phyloP scores from a whole-genome alignment of 768 basidiomycete species.

The Chalciporus sphaerocephalus region DNA sequence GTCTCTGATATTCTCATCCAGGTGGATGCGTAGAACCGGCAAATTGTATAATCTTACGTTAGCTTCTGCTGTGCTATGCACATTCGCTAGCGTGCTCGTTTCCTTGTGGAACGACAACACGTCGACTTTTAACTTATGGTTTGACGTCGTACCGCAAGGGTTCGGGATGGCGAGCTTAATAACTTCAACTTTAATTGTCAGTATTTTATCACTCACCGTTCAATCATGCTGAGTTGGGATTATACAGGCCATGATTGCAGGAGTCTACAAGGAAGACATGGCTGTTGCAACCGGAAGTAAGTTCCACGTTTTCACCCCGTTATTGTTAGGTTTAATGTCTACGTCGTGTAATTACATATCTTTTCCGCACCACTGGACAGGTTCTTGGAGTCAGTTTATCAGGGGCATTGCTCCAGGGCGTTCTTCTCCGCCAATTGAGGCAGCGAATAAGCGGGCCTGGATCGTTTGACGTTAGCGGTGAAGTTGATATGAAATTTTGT shows the following conservation, averaged over 20 bases:
- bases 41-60: conserved; percentile 78
- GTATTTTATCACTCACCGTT: conserved; percentile 27
- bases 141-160: conserved; percentile 76
- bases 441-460: conserved; percentile 72
- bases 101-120: conserved; percentile 64
- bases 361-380: conserved; percentile 92
- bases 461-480: conserved; percentile 58
- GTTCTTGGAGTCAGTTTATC: conserved; percentile 90
- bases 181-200: conserved; percentile 80
- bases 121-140: conserved; percentile 61
- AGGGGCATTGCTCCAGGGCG: conserved; percentile 78
- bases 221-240: conserved; percentile 4
- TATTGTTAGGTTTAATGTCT: conserved; percentile 4
- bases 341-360: conserved; percentile 70
- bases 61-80: conserved; percentile 52
- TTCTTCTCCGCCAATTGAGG: conserved; percentile 67
- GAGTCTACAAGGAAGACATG: conserved; percentile 75
- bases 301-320: conserved; percentile 29
- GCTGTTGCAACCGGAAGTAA: conserved; percentile 88
- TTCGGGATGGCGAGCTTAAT: conserved; percentile 83
- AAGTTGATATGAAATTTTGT: conserved; percentile 24
- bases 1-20: conserved; percentile 27
- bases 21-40: conserved; percentile 84
- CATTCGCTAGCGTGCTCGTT: conserved; percentile 59
- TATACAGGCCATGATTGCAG: conserved; percentile 78